A percentile compares a stretch with the other conserved stretches of the same genome.
Evolutionary conservation across 2,329 filamentous ascomycete species (phyloP).

Genomic region (Clarireedia paspali): DNA sequence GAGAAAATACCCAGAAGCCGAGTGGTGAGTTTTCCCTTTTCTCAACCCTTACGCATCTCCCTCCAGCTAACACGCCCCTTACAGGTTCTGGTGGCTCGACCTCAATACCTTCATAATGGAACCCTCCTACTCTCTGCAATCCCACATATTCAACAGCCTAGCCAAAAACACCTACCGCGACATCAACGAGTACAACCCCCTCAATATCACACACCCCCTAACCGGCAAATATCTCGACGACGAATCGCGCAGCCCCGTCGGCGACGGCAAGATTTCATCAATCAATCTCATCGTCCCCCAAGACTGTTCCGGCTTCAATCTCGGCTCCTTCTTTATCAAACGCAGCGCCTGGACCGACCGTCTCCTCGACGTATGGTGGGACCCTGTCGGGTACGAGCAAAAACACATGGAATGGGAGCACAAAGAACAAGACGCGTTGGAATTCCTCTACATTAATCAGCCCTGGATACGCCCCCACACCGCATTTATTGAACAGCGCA

Average conservation of each 20-base stretch:
- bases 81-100: slow-evolving; percentile 99
- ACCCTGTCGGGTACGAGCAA: slow-evolving; percentile 94
- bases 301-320: slow-evolving; percentile 92
- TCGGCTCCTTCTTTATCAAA: slow-evolving; percentile 89
- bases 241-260: slow-evolving; percentile 61
- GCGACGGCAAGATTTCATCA: slow-evolving; percentile 69
- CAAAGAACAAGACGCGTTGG: slow-evolving; percentile 93
- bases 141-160: slow-evolving; percentile 81
- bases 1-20: slow-evolving; percentile 88
- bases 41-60: background rate
- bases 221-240: slow-evolving; percentile 68
- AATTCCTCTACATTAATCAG: slow-evolving; percentile 84
- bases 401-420: slow-evolving; percentile 99
- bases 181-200: slow-evolving; percentile 91
- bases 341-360: slow-evolving; percentile 85
- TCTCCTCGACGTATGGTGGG: slow-evolving; percentile 95
- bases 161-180: slow-evolving; percentile 75
- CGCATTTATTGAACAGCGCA: slow-evolving; percentile 83
- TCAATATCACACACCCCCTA: slow-evolving; percentile 85
- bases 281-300: slow-evolving; percentile 86
- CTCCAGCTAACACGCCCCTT: slow-evolving; percentile 24
- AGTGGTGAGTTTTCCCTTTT: slow-evolving; percentile 60
- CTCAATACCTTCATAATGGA: slow-evolving; percentile 99
- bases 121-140: slow-evolving; percentile 79
- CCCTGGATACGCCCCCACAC: slow-evolving; percentile 88